Conservation (phyloP, 139 green algal species). For the Diplosphaera chodatii region DNA sequence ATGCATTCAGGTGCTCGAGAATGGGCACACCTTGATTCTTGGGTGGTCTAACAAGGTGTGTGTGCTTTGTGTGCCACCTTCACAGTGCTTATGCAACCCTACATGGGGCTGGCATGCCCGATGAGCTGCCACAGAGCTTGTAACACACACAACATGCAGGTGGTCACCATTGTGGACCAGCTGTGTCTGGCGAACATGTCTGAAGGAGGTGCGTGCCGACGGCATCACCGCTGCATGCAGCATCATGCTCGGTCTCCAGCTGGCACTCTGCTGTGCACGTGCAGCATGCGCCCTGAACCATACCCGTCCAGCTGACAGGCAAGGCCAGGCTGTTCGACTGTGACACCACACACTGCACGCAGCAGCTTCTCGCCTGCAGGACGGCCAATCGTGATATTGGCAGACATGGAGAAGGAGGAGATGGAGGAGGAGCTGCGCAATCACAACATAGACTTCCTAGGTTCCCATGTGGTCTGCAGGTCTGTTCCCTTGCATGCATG, state of each 20-base stretch:
- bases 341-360: background rate
- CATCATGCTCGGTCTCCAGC: too few relatives aligned
- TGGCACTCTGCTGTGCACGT: too few relatives aligned
- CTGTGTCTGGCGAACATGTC: slow-evolving; percentile 44
- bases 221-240: too few relatives aligned
- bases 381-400: slow-evolving; percentile 41
- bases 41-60: slow-evolving; percentile 41
- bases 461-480: slow-evolving; percentile 46
- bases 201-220: slow-evolving; percentile 32
- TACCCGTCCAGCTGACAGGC: background rate
- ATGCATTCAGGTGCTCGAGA: slow-evolving; percentile 35
- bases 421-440: slow-evolving; percentile 47
- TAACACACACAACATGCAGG: background rate
- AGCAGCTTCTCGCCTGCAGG: background rate
- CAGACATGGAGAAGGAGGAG: slow-evolving; percentile 50
- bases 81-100: background rate
- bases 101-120: too few relatives aligned
- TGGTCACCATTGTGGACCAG: slow-evolving; percentile 45
- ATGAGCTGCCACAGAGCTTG: background rate
- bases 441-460: slow-evolving; percentile 24
- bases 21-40: slow-evolving; percentile 46
- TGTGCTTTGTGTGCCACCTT: background rate
- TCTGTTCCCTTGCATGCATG: background rate
- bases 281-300: too few relatives aligned
- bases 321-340: background rate